Conservation (phyloP, 495 filamentous ascomycete species). For the Lophiostoma macrostomum region DNA sequence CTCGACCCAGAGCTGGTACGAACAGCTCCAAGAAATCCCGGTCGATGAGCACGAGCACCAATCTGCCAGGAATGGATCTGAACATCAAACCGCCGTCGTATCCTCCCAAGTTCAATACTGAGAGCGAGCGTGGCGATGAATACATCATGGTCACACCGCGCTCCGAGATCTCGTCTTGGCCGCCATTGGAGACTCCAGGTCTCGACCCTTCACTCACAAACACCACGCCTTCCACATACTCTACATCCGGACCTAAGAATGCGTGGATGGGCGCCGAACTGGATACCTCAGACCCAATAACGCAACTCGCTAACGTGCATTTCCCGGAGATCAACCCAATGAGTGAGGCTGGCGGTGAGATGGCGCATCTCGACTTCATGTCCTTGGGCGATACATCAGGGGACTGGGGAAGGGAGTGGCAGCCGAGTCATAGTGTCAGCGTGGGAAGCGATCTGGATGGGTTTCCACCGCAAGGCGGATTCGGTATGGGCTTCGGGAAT, state of each 20-base stretch:
- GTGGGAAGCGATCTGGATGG: slow-evolving; percentile 35
- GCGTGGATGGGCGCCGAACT: slow-evolving; percentile 35
- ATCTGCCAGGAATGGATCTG: slow-evolving; percentile 16
- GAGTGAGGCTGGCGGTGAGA: not conserved
- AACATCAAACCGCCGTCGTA: slow-evolving; percentile 22
- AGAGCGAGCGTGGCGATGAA: slow-evolving; percentile 15
- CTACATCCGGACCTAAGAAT: not conserved
- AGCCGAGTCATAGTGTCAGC: slow-evolving; percentile 8
- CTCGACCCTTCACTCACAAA: slow-evolving; percentile 6
- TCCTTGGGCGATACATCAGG: slow-evolving; percentile 11
- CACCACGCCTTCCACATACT: not conserved
- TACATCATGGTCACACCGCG: slow-evolving; percentile 38
- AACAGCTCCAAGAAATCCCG: slow-evolving; percentile 6
- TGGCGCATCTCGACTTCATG: slow-evolving; percentile 32
- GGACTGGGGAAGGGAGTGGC: slow-evolving; percentile 23
- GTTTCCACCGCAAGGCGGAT: slow-evolving; percentile 28
- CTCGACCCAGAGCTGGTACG: slow-evolving; percentile 13
- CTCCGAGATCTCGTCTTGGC: slow-evolving; percentile 31
- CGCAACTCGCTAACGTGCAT: slow-evolving; percentile 27
- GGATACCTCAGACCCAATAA: slow-evolving; percentile 16
- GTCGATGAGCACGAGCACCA: slow-evolving; percentile 21
- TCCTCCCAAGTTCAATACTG: slow-evolving; percentile 15
- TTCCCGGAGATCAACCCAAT: slow-evolving; percentile 27
- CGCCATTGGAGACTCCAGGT: not conserved
- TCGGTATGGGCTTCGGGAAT: slow-evolving; percentile 3